phyloP scores from a whole-genome alignment of 2,329 filamentous ascomycete genomes.

The Cercospora canescens region DNA sequence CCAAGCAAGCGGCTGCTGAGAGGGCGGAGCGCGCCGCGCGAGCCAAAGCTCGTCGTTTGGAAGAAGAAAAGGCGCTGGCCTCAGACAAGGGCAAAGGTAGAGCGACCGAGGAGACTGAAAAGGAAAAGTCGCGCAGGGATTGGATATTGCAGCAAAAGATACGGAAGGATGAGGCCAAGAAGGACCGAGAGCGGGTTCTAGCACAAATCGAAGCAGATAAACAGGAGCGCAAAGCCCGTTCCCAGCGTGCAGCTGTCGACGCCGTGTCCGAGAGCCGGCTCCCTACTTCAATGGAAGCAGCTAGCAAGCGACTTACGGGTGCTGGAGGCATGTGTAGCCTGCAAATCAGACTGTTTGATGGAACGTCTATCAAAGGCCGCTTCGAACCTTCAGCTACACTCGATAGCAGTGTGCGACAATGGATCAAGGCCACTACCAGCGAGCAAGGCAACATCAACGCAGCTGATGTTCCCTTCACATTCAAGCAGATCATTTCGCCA shows the following conservation, averaged over 20 bases:
- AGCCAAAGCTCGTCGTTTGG: conserved; percentile 40
- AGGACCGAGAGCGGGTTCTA: conserved; percentile 71
- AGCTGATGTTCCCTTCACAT: conserved; percentile 64
- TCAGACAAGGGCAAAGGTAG: conserved; percentile 27
- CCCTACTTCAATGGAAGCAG: conserved; percentile 21
- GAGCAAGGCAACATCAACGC: conserved; percentile 38
- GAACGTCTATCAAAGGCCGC: conserved; percentile 70
- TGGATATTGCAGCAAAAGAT: conserved; percentile 52
- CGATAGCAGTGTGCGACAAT: conserved; percentile 66
- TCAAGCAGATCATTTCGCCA: conserved; percentile 81
- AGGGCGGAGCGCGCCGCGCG: no score
- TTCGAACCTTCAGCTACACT: conserved; percentile 66
- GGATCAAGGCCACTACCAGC: conserved; percentile 63
- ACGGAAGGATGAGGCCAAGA: conserved; percentile 63
- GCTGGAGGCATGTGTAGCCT: conserved; percentile 44
- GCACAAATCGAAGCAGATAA: conserved; percentile 77
- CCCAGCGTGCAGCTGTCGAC: conserved; percentile 38
- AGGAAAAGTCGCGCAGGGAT: conserved; percentile 35
- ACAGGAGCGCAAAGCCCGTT: conserved; percentile 61
- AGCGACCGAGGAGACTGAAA: conserved; percentile 39
- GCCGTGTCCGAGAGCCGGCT: conserved; percentile 6
- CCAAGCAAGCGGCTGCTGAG: no score
- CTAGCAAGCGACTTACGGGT: conserved; percentile 20
- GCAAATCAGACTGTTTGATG: conserved; percentile 82
- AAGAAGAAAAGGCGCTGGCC: conserved; percentile 34